A percentile compares a stretch with the other conserved stretches of the same genome.
Evolutionary conservation across 768 basidiomycete species (phyloP).

Genomic region (Scleroderma bovista): DNA sequence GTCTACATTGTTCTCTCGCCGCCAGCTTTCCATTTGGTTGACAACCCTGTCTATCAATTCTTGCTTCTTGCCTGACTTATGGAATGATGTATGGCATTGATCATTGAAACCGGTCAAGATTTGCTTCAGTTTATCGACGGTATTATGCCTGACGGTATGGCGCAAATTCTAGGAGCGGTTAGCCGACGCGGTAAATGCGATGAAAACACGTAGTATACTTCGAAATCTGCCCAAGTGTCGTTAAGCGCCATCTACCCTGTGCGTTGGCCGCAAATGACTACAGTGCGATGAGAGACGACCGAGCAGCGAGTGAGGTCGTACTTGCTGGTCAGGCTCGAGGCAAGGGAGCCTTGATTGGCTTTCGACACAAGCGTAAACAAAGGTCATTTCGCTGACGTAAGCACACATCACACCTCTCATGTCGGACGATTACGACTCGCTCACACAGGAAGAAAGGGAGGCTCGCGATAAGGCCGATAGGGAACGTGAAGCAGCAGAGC

Average conservation of each 20-base stretch:
- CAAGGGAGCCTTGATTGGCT: conserved; percentile 5
- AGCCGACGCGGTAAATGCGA: conserved; percentile 10
- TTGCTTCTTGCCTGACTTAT: conserved; percentile 81
- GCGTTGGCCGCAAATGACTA: conserved; percentile 4
- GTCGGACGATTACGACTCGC: conserved; percentile 61
- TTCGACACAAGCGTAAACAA: conserved; percentile 31
- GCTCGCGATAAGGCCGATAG: conserved; percentile 62
- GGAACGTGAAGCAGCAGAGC: conserved; percentile 69
- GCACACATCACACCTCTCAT: conserved; percentile 10
- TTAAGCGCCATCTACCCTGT: conserved; percentile 49
- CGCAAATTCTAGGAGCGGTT: conserved; percentile 51
- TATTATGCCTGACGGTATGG: conserved; percentile 68
- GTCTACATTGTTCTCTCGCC: conserved; percentile 47
- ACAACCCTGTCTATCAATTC: conserved; percentile 79
- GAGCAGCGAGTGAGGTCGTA: conserved; percentile 5
- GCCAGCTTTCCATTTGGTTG: conserved; percentile 55
- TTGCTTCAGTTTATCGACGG: conserved; percentile 81
- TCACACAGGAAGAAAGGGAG: conserved; percentile 73
- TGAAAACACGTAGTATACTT: conserved; percentile 39
- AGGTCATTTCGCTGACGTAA: background rate
- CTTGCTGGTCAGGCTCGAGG: background rate
- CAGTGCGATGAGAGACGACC: conserved; percentile 4
- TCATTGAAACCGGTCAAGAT: conserved; percentile 76
- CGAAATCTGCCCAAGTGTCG: conserved; percentile 69
- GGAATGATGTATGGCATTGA: conserved; percentile 60